Evolutionary conservation across 495 filamentous ascomycete genomes (phyloP), one percentile per base, ranked within the genome.

Genomic region (Cryomyces minteri): DNA sequence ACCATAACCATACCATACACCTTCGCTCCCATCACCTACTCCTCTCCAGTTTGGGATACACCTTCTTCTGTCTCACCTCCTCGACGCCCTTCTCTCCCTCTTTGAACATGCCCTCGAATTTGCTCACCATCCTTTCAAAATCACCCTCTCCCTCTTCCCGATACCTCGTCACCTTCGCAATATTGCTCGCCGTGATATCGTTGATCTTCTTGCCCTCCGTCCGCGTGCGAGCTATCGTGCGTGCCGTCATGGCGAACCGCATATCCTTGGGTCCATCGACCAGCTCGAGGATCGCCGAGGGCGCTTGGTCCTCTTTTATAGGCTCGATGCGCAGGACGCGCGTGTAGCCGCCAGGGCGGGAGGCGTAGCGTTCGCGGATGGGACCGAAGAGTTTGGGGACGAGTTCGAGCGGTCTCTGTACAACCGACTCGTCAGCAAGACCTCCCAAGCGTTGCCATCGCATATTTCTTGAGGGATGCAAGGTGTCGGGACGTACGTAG

Each of bases 201-300:
- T 74, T 79, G 47, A 82, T 62, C 4, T 68, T 48, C 4, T 63
- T 62, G 3, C 52, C 46, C 43, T 73, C 54, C 9, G 54, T 58
- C 32, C 77, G 66, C 52, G 80, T 67, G 37, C 70, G 69, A 34
- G 79, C 82, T 0, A 98, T 66, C 0, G 82, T 77, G 40, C 74
- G 74, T 4, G 90, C 90, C 11, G 87, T 94, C 69, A 95, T 76
- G 44, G 82, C 80, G 65, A 98, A 96, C 2, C 88, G 80, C 72
- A 94, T 84, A 63, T 98, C 90, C 62, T 79, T 82, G 11, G 87
- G 88, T 38, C 88, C 88, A 59, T 98, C 90, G 39, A 96, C 86
- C 9, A 98, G 72, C 62, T 96, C 90, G n/a, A 98, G 74, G 52
- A 98, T 92, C 0, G 90, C 90, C 18, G 76, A 82, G 32, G 77